Evolutionary conservation across 2,329 filamentous ascomycete species (phyloP).

Genomic region (Sporothrix euskadiensis): DNA sequence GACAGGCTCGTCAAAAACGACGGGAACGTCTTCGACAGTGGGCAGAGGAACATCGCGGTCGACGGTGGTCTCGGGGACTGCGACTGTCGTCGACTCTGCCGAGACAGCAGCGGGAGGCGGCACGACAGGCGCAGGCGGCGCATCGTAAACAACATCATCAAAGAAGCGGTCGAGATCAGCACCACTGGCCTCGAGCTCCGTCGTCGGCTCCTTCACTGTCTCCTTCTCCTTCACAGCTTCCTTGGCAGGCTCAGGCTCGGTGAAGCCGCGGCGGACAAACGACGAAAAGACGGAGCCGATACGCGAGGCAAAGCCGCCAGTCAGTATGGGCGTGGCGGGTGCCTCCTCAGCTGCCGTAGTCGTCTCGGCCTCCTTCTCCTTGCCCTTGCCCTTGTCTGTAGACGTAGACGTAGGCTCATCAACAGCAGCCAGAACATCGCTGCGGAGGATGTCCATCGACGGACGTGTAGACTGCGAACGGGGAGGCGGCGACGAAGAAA

Average conservation of each 20-base stretch:
- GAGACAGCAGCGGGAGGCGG: background rate
- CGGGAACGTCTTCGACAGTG: background rate
- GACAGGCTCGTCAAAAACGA: slow-evolving; percentile 2
- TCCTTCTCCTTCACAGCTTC: background rate
- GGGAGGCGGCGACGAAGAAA: background rate
- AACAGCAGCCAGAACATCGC: background rate
- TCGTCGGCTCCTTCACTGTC: background rate
- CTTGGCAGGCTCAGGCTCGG: background rate
- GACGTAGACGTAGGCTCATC: slow-evolving; percentile 1
- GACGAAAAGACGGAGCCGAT: slow-evolving; percentile 25
- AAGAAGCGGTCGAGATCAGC: slow-evolving; percentile 26
- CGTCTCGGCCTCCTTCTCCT: background rate
- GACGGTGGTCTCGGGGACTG: background rate
- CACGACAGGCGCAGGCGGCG: background rate
- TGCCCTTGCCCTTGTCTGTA: background rate
- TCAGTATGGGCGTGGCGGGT: background rate
- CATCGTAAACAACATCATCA: slow-evolving; percentile 19
- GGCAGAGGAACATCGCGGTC: slow-evolving; percentile 1
- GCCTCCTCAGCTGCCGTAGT: background rate
- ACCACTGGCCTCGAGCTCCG: background rate
- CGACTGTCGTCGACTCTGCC: background rate
- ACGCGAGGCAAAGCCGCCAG: slow-evolving; percentile 25
- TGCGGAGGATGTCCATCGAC: slow-evolving; percentile 22
- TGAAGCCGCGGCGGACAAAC: slow-evolving; percentile 21
- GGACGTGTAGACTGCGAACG: slow-evolving; percentile 5